phyloP scores from a whole-genome alignment of 75 land plant species.

The Selaginella moellendorffii region DNA sequence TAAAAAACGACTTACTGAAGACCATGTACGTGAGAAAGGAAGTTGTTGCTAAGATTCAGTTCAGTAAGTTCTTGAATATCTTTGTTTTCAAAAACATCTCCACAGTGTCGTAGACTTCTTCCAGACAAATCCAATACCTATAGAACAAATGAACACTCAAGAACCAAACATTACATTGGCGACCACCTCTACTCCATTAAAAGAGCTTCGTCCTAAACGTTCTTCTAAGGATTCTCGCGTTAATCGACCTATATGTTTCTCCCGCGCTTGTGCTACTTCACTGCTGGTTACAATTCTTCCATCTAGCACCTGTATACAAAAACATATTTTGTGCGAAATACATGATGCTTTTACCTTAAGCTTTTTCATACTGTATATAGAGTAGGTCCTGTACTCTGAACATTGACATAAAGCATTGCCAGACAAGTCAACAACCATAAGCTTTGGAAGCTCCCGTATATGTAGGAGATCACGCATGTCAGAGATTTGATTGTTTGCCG shows the following conservation, averaged over 20 bases:
- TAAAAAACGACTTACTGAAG: slow-evolving; percentile 12
- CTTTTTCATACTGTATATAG: slow-evolving; percentile 20
- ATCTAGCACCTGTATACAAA: slow-evolving; percentile 21
- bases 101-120: slow-evolving; percentile 25
- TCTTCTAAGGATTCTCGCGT: slow-evolving; percentile 25
- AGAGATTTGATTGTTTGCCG: slow-evolving; percentile 17
- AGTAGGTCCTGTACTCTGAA: slow-evolving; percentile 24
- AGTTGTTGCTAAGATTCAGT: slow-evolving; percentile 27
- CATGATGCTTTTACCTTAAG: slow-evolving; percentile 13
- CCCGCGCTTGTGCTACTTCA: slow-evolving; percentile 21
- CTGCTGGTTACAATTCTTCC: slow-evolving; percentile 15
- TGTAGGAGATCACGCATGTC: slow-evolving; percentile 18
- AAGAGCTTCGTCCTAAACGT: slow-evolving; percentile 12
- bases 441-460: slow-evolving; percentile 21
- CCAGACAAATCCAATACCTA: slow-evolving; percentile 27
- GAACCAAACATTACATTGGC: neutral
- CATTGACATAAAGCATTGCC: slow-evolving; percentile 24
- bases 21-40: slow-evolving; percentile 19
- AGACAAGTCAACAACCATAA: slow-evolving; percentile 29
- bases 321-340: neutral
- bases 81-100: slow-evolving; percentile 19
- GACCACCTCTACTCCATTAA: slow-evolving; percentile 10
- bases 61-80: slow-evolving; percentile 17
- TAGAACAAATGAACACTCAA: neutral
- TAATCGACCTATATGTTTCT: slow-evolving; percentile 26